Conservation (phyloP, 2,329 filamentous ascomycete genomes). For the Ophiocordyceps unilateralis region DNA sequence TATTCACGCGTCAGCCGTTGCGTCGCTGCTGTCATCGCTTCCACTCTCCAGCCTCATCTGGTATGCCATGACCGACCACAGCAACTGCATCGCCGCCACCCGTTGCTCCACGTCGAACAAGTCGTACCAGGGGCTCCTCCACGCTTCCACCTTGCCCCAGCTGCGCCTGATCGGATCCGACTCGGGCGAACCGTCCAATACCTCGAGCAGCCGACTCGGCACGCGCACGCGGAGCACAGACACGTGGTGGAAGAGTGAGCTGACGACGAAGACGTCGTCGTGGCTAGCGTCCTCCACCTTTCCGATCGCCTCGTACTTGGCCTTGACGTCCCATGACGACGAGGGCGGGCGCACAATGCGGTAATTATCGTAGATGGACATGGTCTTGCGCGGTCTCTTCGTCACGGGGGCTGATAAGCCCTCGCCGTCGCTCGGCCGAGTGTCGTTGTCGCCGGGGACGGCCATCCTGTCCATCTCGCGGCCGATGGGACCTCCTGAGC, state of each 20-base stretch:
- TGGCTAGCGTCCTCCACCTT: conserved; percentile 26
- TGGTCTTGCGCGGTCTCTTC: conserved; percentile 36
- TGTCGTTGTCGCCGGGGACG: conserved; percentile 28
- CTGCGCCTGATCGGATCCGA: conserved; percentile 17
- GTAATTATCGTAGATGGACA: conserved; percentile 45
- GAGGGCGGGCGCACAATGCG: conserved; percentile 42
- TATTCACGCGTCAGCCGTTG: conserved; percentile 2
- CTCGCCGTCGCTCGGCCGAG: conserved; percentile 10
- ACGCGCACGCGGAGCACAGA: conserved; percentile 41
- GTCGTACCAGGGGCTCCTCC: conserved; percentile 45
- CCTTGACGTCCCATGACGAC: conserved; percentile 42
- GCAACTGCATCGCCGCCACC: conserved; percentile 34
- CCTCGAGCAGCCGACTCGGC: conserved; percentile 31
- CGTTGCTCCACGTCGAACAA: conserved; percentile 36
- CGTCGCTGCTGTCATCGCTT: background rate
- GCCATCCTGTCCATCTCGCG: conserved; percentile 36
- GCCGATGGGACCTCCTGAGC: conserved; percentile 43
- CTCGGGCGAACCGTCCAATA: conserved; percentile 29
- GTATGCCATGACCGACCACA: conserved; percentile 45
- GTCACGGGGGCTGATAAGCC: conserved; percentile 8
- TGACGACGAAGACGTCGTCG: conserved; percentile 46
- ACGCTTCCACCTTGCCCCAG: conserved; percentile 36
- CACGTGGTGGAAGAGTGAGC: conserved; percentile 44
- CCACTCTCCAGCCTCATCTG: conserved; percentile 30
- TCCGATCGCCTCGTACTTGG: conserved; percentile 39